Evolutionary conservation across 1,139 yeast genomes (phyloP).

Genomic region (Chernovozyma aurita): DNA sequence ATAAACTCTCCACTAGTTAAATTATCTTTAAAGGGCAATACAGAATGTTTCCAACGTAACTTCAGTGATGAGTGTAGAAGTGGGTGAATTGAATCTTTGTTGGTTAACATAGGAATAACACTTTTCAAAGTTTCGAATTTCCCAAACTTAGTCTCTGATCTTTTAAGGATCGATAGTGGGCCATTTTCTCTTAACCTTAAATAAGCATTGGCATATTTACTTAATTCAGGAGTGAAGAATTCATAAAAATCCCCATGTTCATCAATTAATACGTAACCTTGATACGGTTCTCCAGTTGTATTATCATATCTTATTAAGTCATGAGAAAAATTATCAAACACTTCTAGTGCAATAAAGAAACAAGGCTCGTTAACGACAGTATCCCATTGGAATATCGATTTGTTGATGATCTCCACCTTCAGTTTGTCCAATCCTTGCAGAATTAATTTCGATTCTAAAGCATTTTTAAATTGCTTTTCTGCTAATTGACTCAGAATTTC

Average conservation of each 20-base stretch:
- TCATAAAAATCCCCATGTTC: conserved; percentile 75
- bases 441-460: conserved; percentile 30
- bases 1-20: conserved; percentile 74
- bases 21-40: conserved; percentile 60
- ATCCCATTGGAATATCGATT: conserved; percentile 76
- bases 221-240: conserved; percentile 65
- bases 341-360: conserved; percentile 77
- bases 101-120: conserved; percentile 25
- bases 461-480: conserved; percentile 48
- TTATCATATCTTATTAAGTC: conserved; percentile 77
- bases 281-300: conserved; percentile 61
- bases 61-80: conserved; percentile 32
- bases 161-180: conserved; percentile 26
- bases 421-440: conserved; percentile 37
- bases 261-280: conserved; percentile 75
- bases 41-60: conserved; percentile 26
- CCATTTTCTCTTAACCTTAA: conserved; percentile 53
- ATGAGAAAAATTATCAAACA: conserved; percentile 81
- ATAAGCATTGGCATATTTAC: conserved; percentile 53
- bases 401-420: conserved; percentile 63
- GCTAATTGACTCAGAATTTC: conserved; percentile 74
- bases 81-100: conserved; percentile 37
- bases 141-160: conserved; percentile 17
- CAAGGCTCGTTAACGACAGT: conserved; percentile 63
- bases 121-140: conserved; percentile 23